Evolutionary conservation across 1,284 basidiomycete species (phyloP).

Genomic region (Abortiporus biennis): DNA sequence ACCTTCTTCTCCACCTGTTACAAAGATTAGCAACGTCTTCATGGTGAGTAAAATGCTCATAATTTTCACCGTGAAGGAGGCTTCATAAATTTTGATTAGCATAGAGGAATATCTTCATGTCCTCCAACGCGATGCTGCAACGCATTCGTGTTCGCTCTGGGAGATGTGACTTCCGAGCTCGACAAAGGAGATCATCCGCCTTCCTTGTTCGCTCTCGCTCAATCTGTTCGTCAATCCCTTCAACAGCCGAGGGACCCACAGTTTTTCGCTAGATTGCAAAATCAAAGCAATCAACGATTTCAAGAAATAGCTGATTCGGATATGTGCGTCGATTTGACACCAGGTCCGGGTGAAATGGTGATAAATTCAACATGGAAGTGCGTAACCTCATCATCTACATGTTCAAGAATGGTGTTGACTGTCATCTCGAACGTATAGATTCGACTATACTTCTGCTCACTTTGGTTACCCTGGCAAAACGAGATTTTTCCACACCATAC

Average conservation of each 20-base stretch:
- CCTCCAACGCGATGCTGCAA: too few relatives aligned
- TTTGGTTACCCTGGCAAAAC: slow-evolving; percentile 13
- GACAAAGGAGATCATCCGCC: too few relatives aligned
- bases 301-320: slow-evolving; percentile 7
- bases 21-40: slow-evolving; percentile 9
- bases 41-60: slow-evolving; percentile 14
- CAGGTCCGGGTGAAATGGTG: slow-evolving; percentile 9
- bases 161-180: too few relatives aligned
- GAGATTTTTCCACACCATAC: slow-evolving; percentile 12
- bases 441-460: slow-evolving; percentile 15
- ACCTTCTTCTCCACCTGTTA: slow-evolving; percentile 8
- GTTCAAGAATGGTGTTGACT: not conserved
- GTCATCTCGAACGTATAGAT: slow-evolving; percentile 5
- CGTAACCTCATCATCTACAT: not conserved
- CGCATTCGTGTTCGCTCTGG: too few relatives aligned
- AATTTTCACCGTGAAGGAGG: too few relatives aligned
- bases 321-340: slow-evolving; percentile 9
- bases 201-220: too few relatives aligned
- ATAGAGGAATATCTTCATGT: too few relatives aligned
- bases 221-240: slow-evolving; percentile 8
- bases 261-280: too few relatives aligned
- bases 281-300: too few relatives aligned
- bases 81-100: too few relatives aligned
- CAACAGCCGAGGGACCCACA: slow-evolving; percentile 3
- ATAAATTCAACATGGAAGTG: slow-evolving; percentile 15